Evolutionary conservation across 1,284 basidiomycete species (phyloP).

Genomic region (Sutorius eximius): DNA sequence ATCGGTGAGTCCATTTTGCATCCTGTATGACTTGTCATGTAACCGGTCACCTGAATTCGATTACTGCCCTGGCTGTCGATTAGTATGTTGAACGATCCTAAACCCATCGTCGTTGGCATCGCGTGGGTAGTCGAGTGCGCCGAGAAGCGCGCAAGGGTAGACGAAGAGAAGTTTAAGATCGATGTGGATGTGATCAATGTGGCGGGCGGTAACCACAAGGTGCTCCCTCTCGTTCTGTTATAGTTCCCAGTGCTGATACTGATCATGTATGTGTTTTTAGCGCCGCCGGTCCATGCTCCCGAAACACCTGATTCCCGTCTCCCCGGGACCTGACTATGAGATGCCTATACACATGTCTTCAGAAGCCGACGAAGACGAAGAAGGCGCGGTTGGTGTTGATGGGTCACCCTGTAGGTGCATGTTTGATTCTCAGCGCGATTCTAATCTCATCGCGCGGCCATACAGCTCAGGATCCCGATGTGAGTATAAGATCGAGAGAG

Average conservation of each 20-base stretch:
- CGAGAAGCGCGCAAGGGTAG: conserved; percentile 64
- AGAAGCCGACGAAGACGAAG: conserved; percentile 33
- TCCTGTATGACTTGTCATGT: background rate
- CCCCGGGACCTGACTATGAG: conserved; percentile 31
- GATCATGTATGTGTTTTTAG: conserved; percentile 28
- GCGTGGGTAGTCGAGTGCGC: conserved; percentile 91
- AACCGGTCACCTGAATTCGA: background rate
- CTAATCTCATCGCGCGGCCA: background rate
- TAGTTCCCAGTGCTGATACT: background rate
- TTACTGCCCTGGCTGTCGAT: background rate
- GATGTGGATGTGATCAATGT: conserved; percentile 69
- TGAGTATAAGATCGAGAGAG: conserved; percentile 35
- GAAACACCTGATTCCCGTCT: conserved; percentile 45
- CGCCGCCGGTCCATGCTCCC: conserved; percentile 69
- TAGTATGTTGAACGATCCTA: conserved; percentile 64
- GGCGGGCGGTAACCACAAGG: conserved; percentile 67
- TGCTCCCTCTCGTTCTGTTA: conserved; percentile 31
- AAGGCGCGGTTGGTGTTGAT: conserved; percentile 37
- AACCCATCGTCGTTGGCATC: conserved; percentile 80
- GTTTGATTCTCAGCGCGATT: background rate
- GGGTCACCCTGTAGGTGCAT: conserved; percentile 46
- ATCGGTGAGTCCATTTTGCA: conserved; percentile 47
- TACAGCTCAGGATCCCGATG: conserved; percentile 31
- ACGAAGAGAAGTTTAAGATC: conserved; percentile 68
- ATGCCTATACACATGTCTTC: conserved; percentile 21